Percentiles rank a stretch among this genome's conserved stretches.
These are phyloP conservation scores for Corylus avellana DNA, from an alignment of 306 rosid species.

Conservation along the genomic window DNA sequence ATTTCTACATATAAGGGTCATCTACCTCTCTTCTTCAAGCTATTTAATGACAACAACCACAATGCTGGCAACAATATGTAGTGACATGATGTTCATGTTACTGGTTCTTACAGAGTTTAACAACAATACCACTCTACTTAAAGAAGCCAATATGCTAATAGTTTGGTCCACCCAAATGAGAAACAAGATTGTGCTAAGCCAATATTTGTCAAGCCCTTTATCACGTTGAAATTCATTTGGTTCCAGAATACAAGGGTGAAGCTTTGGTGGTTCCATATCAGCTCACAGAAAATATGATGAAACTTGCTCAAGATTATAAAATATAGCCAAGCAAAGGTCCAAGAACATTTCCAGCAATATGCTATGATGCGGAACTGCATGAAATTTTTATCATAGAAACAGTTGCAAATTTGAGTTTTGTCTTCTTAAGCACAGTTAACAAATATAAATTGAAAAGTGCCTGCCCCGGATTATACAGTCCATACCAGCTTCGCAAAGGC, in stretches of 20 bases:
- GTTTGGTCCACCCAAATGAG: not conserved
- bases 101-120: not conserved
- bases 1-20: not conserved
- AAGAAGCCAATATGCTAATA: not conserved
- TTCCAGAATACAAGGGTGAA: not conserved
- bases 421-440: not conserved
- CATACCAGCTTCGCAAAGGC: conserved; percentile 47
- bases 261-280: not conserved
- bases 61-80: not conserved
- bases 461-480: not conserved
- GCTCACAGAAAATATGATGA: not conserved
- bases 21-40: not conserved
- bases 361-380: not conserved
- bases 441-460: not conserved
- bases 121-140: not conserved
- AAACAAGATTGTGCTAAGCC: not conserved
- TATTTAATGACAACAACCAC: not conserved
- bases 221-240: not conserved
- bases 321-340: not conserved
- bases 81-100: not conserved
- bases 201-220: not conserved
- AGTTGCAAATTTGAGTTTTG: not conserved
- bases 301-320: not conserved
- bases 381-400: not conserved
- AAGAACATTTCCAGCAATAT: not conserved